Base-by-base conservation (phyloP, 768 basidiomycete species). In the Royoungia palumana region DNA sequence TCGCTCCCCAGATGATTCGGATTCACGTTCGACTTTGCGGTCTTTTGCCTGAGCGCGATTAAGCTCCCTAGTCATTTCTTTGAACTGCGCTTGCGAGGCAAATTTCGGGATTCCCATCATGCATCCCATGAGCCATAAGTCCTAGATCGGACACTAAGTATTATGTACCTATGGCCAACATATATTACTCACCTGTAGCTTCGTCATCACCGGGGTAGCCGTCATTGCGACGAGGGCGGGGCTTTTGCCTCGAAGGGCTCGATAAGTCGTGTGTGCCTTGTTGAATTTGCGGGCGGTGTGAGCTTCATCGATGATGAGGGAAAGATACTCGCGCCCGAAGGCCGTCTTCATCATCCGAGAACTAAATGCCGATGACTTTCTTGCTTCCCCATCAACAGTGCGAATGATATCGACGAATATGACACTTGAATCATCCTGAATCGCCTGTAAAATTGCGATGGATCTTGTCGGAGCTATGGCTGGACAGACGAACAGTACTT, bases 101-200 rank as follows among this genome's bases (percentile, higher is more conserved):
- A 1, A 1, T 0, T 0, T n/a, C n/a, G 1, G 3, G 1, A 47
- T 49, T 0, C 34, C 47, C 37, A 53, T 22, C 5, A 45, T 3
- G 2, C 17, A 6, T 1, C 51, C 47, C 11, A 53, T 49, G 1
- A 53, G 19, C 51, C 51, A 53, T 8, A 53, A 12, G 19, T 53
- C 42, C 47, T 53, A 9, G 2, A 9, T 10, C 2, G 9, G 9
- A 2, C 8, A n/a, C 11, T 10, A 9, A 5, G 27, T n/a, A n/a
- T n/a, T n/a, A n/a, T n/a, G n/a, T n/a, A n/a, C n/a, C n/a, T n/a
- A n/a, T n/a, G n/a, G n/a, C n/a, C n/a, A n/a, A n/a, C n/a, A n/a
- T n/a, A n/a, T n/a, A n/a, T n/a, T n/a, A n/a, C n/a, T n/a, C n/a
- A 51, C 50, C 17, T 51, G 45, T 3, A 51, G 12, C 36, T 51